Base-by-base conservation (phyloP, 1,284 basidiomycete genomes). In the Retiboletus flavoniger region DNA sequence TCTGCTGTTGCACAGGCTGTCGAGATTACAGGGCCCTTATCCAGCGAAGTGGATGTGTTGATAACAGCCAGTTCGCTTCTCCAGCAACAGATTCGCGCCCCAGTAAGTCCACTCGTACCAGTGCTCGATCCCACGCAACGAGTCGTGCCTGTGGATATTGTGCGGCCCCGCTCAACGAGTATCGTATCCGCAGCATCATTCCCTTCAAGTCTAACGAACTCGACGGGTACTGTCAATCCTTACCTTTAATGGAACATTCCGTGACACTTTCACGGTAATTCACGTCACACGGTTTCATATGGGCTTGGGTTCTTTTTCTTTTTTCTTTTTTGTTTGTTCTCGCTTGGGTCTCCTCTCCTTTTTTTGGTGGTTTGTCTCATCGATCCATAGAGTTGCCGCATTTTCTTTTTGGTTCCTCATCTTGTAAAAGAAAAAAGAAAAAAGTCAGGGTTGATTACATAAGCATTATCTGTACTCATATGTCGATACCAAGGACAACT, bases 1-100 rank as follows among this genome's bases (percentile, higher is more conserved):
- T 65, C 73, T 26, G 74, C 75, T 28, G 75, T 76, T 47, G 73
- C 75, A 19, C 73, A 74, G 52, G 73, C 75, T 38, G 75, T 74
- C 31, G 73, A 75, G 53, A 72, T 72, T 40, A 74, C 68, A 5
- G 74, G 72, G 17, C 72, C 72, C 14, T 52, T 68, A 41, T 73
- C 74, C 32, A 75, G 67, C 39, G 69, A 70, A 54, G 69, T 70
- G 43, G 69, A 70, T 29, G 72, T 63, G 53, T 52, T 65, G 60
- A 72, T 63, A 55, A 72, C 62, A 26, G 64, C 74, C 36, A 70
- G 72, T 21, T 69, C 69, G 48, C 63, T 71, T 47, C 64, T 73
- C 35, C 71, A 71, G 36, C 68, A 73, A 44, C 71, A 69, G 17
- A 59, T 51, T 48, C 70, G 63, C 42, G 47, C 56, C 53, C 59